These are phyloP conservation scores for Raphanus raphanistrum DNA, from an alignment of 345 rosid species.

Conservation along the genomic window DNA sequence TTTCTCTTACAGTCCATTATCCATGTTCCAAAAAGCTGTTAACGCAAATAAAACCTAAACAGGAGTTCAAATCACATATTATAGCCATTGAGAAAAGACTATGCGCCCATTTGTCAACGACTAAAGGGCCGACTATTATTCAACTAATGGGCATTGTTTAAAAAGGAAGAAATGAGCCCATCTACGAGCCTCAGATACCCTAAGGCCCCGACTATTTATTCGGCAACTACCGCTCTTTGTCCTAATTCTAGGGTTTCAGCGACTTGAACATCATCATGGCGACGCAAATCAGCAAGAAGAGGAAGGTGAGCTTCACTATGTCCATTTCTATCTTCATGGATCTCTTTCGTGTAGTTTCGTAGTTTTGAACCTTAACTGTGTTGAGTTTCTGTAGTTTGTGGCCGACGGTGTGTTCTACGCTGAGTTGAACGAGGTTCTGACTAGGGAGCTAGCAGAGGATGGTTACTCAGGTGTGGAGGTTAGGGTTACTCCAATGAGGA, in stretches of 20 bases:
- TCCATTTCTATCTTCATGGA: neutral
- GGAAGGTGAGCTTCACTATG: constrained; percentile 50
- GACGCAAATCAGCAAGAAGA: constrained; percentile 80
- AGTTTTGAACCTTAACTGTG: neutral
- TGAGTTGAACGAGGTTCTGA: constrained; percentile 74
- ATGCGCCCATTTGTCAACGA: too few relatives aligned
- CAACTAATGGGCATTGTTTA: too few relatives aligned
- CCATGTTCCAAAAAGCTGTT: too few relatives aligned
- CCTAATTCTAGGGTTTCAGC: neutral
- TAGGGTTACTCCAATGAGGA: constrained; percentile 81
- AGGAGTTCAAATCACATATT: too few relatives aligned
- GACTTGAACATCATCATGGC: constrained; percentile 35
- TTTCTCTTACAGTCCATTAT: too few relatives aligned
- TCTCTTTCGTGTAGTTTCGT: neutral
- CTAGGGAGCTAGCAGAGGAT: constrained; percentile 83
- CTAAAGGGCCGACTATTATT: too few relatives aligned
- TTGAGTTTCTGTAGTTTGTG: constrained; percentile 50
- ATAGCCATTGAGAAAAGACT: too few relatives aligned
- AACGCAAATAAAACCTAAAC: too few relatives aligned
- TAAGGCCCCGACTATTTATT: constrained; percentile 8
- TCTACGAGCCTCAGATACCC: neutral
- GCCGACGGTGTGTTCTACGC: constrained; percentile 88
- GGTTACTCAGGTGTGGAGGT: constrained; percentile 95
- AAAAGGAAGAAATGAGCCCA: neutral
- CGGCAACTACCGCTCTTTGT: neutral